These are phyloP conservation scores for Penicillium sp. DNA, from an alignment of 2,329 filamentous ascomycete species.

Conservation along the genomic window DNA sequence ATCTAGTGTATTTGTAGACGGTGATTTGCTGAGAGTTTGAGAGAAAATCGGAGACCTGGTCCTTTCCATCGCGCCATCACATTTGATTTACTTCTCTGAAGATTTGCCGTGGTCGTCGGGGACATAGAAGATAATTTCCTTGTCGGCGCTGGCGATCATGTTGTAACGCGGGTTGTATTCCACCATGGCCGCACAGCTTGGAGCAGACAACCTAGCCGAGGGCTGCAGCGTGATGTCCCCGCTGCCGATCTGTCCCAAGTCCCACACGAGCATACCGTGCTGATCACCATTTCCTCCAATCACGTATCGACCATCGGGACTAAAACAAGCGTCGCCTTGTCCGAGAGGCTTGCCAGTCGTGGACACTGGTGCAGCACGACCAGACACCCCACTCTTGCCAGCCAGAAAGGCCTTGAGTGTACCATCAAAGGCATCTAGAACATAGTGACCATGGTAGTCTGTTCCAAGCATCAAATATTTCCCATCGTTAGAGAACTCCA, in stretches of 20 bases:
- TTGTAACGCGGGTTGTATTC: slow-evolving; percentile 91
- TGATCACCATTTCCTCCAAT: slow-evolving; percentile 71
- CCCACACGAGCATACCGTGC: slow-evolving; percentile 81
- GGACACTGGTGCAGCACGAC: slow-evolving; percentile 52
- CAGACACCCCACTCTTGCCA: slow-evolving; percentile 49
- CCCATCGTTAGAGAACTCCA: slow-evolving; percentile 96
- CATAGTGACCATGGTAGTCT: slow-evolving; percentile 78
- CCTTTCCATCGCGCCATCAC: not conserved
- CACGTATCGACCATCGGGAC: slow-evolving; percentile 84
- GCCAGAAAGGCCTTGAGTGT: slow-evolving; percentile 70
- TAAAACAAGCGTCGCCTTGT: slow-evolving; percentile 81
- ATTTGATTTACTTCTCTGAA: slow-evolving; percentile 33
- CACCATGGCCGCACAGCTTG: slow-evolving; percentile 68
- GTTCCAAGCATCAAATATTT: slow-evolving; percentile 83
- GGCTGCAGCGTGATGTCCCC: slow-evolving; percentile 55
- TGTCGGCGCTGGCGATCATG: slow-evolving; percentile 85
- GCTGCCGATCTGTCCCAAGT: slow-evolving; percentile 61
- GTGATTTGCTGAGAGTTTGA: not conserved
- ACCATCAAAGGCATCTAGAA: slow-evolving; percentile 91
- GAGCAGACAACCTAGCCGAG: slow-evolving; percentile 39
- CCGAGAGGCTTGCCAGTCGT: slow-evolving; percentile 54
- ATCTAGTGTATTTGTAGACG: not conserved
- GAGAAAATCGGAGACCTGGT: not conserved
- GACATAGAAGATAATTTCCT: slow-evolving; percentile 76
- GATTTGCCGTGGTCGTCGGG: slow-evolving; percentile 58